Evolutionary conservation across 257 asterid genomes (phyloP).

Genomic region (Nicotiana knightiana): DNA sequence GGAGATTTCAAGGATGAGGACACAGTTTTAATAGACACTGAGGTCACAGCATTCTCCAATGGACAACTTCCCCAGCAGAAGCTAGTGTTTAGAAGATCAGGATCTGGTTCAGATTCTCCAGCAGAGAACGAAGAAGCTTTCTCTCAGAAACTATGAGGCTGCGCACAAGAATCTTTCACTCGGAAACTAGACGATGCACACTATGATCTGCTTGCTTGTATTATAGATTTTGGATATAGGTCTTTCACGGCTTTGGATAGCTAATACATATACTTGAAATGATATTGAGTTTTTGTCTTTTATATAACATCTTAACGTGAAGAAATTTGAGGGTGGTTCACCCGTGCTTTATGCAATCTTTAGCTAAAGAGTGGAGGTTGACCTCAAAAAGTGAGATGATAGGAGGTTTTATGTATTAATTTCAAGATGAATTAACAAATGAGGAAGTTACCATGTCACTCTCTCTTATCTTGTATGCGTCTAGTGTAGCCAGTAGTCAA

Average conservation of each 20-base stretch:
- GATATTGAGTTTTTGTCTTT: background rate
- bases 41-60: constrained; percentile 60
- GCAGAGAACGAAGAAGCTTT: constrained; percentile 44
- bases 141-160: constrained; percentile 18
- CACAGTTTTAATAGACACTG: constrained; percentile 55
- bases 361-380: background rate
- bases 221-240: background rate
- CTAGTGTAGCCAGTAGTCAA: background rate
- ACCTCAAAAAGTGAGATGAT: background rate
- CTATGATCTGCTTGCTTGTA: background rate
- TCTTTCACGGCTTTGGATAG: background rate
- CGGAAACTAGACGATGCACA: background rate
- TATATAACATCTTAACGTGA: background rate
- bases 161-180: background rate
- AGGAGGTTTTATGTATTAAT: background rate
- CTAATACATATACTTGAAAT: background rate
- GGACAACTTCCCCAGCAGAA: constrained; percentile 89
- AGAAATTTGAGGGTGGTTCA: background rate
- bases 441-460: background rate
- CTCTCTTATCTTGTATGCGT: background rate
- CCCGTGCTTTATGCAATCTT: background rate
- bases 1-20: constrained; percentile 89
- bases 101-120: constrained; percentile 32
- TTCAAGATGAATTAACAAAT: background rate
- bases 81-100: constrained; percentile 49